Conservation (phyloP, 2,329 filamentous ascomycete species). For the Ceratocystiopsis brevicomis region DNA sequence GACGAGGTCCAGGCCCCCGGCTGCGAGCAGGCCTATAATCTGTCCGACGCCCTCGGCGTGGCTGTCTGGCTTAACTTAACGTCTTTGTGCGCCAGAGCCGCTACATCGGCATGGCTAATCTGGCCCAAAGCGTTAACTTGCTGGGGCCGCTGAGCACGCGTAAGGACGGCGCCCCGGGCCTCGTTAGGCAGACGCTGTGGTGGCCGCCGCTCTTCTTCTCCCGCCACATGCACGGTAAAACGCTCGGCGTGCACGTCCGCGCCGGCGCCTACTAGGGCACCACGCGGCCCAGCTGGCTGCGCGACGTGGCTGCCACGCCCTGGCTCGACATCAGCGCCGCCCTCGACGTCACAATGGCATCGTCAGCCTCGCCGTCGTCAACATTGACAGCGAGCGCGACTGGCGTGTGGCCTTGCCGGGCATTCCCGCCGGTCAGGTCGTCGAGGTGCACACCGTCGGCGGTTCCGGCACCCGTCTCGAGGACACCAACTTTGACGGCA, state of each 20-base stretch:
- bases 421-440: constrained; percentile 41
- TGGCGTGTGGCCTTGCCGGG: constrained; percentile 12
- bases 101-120: constrained; percentile 59
- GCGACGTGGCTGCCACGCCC: constrained; percentile 37
- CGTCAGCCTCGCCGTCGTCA: constrained; percentile 52
- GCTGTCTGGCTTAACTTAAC: constrained; percentile 60
- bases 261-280: constrained; percentile 44
- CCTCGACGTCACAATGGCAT: constrained; percentile 34
- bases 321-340: constrained; percentile 51
- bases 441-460: constrained; percentile 3
- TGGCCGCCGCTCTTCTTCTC: constrained; percentile 54
- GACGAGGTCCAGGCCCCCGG: constrained; percentile 53
- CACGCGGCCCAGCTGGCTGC: constrained; percentile 47
- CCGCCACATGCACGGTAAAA: constrained; percentile 55
- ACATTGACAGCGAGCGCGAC: constrained; percentile 39
- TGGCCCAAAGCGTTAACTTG: constrained; percentile 62
- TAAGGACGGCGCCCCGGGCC: constrained; percentile 23
- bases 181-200: constrained; percentile 56
- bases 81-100: constrained; percentile 55
- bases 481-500: neutral
- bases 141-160: constrained; percentile 61
- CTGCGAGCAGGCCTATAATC: constrained; percentile 53
- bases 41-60: constrained; percentile 60
- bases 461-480: neutral
- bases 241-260: constrained; percentile 45